Evolutionary conservation across 75 land plant species (phyloP).

Genomic region (Pseudotsuga menziesii): DNA sequence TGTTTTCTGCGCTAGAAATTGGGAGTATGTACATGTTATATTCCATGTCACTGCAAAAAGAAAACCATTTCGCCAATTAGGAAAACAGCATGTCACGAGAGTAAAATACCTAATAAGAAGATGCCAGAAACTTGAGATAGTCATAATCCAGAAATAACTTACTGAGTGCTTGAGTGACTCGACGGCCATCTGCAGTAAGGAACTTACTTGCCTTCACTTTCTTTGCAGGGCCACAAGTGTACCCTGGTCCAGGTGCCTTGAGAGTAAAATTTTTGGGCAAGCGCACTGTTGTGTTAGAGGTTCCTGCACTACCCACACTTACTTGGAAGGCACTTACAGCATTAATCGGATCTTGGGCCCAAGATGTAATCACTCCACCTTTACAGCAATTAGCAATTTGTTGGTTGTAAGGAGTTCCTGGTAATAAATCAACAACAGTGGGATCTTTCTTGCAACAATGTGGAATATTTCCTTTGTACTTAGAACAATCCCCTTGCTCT

Average conservation of each 20-base stretch:
- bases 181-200: constrained; percentile 40
- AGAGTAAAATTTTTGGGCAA: constrained; percentile 58
- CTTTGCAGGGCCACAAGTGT: constrained; percentile 58
- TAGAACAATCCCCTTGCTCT: constrained; percentile 77
- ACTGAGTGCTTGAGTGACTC: constrained; percentile 60
- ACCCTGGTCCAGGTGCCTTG: constrained; percentile 53
- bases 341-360: constrained; percentile 54
- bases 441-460: constrained; percentile 67
- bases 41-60: constrained; percentile 84
- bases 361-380: constrained; percentile 63
- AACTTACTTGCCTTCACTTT: constrained; percentile 37
- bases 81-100: background rate
- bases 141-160: constrained; percentile 13
- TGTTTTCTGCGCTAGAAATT: constrained; percentile 43
- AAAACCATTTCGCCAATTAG: constrained; percentile 2
- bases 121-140: background rate
- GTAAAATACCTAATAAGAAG: background rate
- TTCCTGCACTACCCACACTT: constrained; percentile 53
- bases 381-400: constrained; percentile 75
- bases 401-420: constrained; percentile 63
- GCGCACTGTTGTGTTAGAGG: constrained; percentile 51
- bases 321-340: constrained; percentile 44
- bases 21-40: constrained; percentile 76
- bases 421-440: constrained; percentile 56
- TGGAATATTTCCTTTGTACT: constrained; percentile 48